Evolutionary conservation across 768 basidiomycete species (phyloP).

Genomic region (Coprinopsis marcescibilis): DNA sequence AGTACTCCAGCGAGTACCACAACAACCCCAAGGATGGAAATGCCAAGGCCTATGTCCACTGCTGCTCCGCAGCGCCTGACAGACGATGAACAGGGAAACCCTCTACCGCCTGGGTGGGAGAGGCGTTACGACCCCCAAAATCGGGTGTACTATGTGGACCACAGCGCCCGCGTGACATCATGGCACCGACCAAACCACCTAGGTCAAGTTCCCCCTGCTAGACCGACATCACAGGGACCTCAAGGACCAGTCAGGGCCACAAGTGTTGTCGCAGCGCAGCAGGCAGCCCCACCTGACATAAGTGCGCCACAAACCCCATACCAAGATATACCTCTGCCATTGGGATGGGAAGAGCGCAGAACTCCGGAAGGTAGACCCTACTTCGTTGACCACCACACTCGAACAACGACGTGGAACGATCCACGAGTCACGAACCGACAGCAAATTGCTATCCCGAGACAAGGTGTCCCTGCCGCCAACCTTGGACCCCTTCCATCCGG

Average conservation of each 20-base stretch:
- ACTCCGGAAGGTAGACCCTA: conserved; percentile 80
- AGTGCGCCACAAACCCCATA: conserved; percentile 31
- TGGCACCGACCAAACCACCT: conserved; percentile 57
- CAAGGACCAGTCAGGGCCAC: conserved; percentile 20
- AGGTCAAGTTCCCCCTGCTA: conserved; percentile 19
- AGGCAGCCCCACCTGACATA: conserved; percentile 23
- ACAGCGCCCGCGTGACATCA: conserved; percentile 72
- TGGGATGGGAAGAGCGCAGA: conserved; percentile 89
- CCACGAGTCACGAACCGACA: conserved; percentile 45
- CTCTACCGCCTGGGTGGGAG: conserved; percentile 80
- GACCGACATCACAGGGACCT: conserved; percentile 22
- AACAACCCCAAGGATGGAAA: conserved; percentile 17
- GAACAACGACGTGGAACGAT: conserved; percentile 90
- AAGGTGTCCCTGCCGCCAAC: conserved; percentile 46
- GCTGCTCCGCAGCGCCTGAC: conserved; percentile 26
- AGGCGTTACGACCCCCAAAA: conserved; percentile 68
- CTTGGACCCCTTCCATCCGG: conserved; percentile 84
- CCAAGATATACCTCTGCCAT: conserved; percentile 67
- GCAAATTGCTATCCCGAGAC: conserved; percentile 40
- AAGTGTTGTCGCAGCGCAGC: conserved; percentile 22
- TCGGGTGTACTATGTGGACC: conserved; percentile 83
- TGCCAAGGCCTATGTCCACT: conserved; percentile 15
- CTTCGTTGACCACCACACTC: conserved; percentile 67
- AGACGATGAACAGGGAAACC: conserved; percentile 55
- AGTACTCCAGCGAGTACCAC: conserved; percentile 17